These are phyloP conservation scores for Daldinia caldariorum DNA, from an alignment of 495 filamentous ascomycete species.

Conservation along the genomic window DNA sequence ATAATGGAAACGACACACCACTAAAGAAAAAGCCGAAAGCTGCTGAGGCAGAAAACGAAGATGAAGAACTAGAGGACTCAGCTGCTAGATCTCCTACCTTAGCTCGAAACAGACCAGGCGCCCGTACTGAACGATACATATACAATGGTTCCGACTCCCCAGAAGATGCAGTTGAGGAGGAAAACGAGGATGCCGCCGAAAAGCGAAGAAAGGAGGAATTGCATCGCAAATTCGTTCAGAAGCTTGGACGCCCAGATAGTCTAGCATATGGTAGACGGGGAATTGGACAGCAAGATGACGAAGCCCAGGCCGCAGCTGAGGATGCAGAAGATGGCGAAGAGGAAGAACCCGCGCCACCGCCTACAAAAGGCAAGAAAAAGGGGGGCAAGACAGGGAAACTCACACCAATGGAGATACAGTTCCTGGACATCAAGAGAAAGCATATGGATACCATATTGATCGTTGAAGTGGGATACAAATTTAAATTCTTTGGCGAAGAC, in stretches of 20 bases:
- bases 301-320: conserved; percentile 56
- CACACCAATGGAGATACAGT: conserved; percentile 93
- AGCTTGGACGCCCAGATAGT: conserved; percentile 84
- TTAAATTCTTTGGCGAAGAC: conserved; percentile 97
- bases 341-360: conserved; percentile 60
- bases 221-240: conserved; percentile 88
- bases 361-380: conserved; percentile 66
- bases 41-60: conserved; percentile 37
- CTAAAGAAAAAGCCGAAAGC: conserved; percentile 58
- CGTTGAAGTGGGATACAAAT: conserved; percentile 98
- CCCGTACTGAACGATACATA: conserved; percentile 58
- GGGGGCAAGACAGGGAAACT: conserved; percentile 83
- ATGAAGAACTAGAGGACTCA: conserved; percentile 37
- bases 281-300: conserved; percentile 63
- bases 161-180: conserved; percentile 49
- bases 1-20: conserved; percentile 49
- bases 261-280: conserved; percentile 72
- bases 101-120: conserved; percentile 29
- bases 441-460: conserved; percentile 89
- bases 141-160: conserved; percentile 51
- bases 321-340: conserved; percentile 64
- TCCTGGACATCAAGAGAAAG: conserved; percentile 91
- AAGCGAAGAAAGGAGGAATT: conserved; percentile 71
- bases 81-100: conserved; percentile 21
- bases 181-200: conserved; percentile 58